Evolutionary conservation across 805 yeast genomes (phyloP), one percentile per base, ranked within the genome.

Genomic region (Candida xyloterini): DNA sequence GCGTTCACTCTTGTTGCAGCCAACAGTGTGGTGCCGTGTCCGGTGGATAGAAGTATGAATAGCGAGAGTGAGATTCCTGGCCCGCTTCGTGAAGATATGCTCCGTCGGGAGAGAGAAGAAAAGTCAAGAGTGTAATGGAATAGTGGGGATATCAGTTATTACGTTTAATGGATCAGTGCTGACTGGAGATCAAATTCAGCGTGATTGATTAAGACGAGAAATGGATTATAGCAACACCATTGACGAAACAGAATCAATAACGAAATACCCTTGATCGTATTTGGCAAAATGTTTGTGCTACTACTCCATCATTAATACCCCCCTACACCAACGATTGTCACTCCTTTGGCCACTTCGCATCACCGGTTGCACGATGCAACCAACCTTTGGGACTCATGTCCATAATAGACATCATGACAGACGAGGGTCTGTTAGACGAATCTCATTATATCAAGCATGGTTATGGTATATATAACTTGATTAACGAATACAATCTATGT

Each of bases 1-100:
- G 83, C 90, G 26, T 74, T 84, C 42, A 75, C 83, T 10, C 38
- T 65, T 28, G 69, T 63, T 21, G 42, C 57, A 20, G 60, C 63
- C 15, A 65, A 62, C 40, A 53, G 57, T 16, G 37, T 64, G 2
- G 55, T 65, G 28, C 67, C 68, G 13, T 65, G 69, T 54, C 69
- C 78, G 16, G 75, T 73, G 41, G 78, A 78, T 30, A 50, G 57
- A 34, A 64, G 62, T 30, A 53, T 75, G 44, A 65, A 58, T 20
- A 62, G 62, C 40, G 63, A 60, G 10, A 53, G 64, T 18, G 50
- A 46, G 29, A 32, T 45, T 3, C 42, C 51, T 23, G 52, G 38
- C 20, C 52, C 52, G 29, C 39, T 49, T 20, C 50, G 53, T 31
- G 38, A 48, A 14, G 52, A 44, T 30, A 32, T 55, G 8, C 31